Percentiles rank a stretch among this genome's conserved stretches.
Evolutionary conservation across 176 grass and related monocot species (phyloP).

Genomic region (Juncus effusus): DNA sequence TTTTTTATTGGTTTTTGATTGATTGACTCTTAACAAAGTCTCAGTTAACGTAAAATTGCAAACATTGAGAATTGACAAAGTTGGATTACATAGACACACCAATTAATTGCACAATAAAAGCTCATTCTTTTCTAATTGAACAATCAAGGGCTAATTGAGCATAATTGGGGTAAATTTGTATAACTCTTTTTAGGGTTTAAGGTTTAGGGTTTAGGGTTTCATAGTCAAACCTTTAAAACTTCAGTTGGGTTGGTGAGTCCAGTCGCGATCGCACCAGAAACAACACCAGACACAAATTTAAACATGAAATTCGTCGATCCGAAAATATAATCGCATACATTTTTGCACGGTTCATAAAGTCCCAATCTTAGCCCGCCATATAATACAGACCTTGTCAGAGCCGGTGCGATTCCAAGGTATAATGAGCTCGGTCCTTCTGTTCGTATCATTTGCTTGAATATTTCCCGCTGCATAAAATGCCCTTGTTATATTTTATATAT

Average conservation of each 20-base stretch:
- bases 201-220: background rate
- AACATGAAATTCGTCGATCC: conserved; percentile 78
- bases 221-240: conserved; percentile 67
- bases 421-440: conserved; percentile 69
- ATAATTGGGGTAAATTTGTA: background rate
- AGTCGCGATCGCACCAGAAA: conserved; percentile 76
- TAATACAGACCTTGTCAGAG: conserved; percentile 71
- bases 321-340: conserved; percentile 63
- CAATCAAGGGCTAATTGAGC: background rate
- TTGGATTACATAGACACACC: no score
- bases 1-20: no score
- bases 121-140: no score
- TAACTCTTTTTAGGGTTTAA: background rate
- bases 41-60: no score
- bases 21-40: no score
- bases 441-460: conserved; percentile 66
- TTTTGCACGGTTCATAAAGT: conserved; percentile 84
- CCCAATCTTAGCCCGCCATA: conserved; percentile 93
- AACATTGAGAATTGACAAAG: no score
- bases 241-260: conserved; percentile 77
- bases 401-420: conserved; percentile 77
- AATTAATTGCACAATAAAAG: no score
- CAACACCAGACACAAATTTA: conserved; percentile 74
- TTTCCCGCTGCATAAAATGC: conserved; percentile 43
- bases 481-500: no score